Evolutionary conservation across 768 basidiomycete genomes (phyloP).

Genomic region (Russula olivacea): DNA sequence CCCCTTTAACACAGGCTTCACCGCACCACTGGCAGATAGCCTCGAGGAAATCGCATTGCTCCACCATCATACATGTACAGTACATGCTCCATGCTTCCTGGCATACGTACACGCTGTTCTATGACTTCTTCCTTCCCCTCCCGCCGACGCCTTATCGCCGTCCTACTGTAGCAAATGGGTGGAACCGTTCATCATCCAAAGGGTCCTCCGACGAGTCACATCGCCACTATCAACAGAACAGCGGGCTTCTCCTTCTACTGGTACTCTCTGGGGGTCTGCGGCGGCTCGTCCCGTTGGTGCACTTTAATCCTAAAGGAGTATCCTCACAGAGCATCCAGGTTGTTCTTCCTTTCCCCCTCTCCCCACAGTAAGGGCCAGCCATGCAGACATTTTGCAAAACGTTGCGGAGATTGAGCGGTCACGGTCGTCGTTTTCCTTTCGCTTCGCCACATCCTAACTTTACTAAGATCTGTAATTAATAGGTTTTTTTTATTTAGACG

Average conservation of each 20-base stretch:
- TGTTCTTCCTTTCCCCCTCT: not conserved
- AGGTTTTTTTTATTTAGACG: not conserved
- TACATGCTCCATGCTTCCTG: not conserved
- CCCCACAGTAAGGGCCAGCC: not conserved
- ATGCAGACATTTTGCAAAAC: no score
- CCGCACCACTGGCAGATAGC: not conserved
- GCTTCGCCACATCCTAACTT: no score
- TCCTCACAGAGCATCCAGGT: not conserved
- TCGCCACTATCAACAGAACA: not conserved
- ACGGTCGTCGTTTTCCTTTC: not conserved
- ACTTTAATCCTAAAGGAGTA: not conserved
- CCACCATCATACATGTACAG: not conserved
- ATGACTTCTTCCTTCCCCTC: not conserved
- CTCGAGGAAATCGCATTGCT: slow-evolving; percentile 9
- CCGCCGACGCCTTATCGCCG: not conserved
- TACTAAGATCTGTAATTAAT: no score
- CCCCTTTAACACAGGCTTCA: not conserved
- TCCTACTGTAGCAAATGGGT: not conserved
- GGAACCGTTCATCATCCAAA: not conserved
- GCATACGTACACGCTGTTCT: not conserved
- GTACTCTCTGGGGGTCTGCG: not conserved
- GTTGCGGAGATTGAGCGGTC: not conserved
- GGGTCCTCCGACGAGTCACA: not conserved
- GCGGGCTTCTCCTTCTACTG: not conserved
- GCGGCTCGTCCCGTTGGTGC: not conserved